Percentiles rank a stretch among this genome's conserved stretches.
Evolutionary conservation across 306 rosid species (phyloP).

Genomic region (Spatholobus suberectus): DNA sequence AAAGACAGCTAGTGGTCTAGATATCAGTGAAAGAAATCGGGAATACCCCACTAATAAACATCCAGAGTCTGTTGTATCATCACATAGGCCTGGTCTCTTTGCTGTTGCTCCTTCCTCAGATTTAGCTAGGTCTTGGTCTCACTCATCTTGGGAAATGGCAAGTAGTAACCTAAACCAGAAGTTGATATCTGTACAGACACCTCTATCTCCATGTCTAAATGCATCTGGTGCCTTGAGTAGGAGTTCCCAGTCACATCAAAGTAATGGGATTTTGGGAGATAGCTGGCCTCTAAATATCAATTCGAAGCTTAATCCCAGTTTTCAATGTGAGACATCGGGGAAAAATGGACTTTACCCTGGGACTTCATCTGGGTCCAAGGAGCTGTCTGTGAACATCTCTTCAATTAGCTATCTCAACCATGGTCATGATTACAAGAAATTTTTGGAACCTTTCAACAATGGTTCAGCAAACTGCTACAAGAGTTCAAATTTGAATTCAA

Average conservation of each 20-base stretch:
- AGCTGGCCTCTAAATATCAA: slow-evolving; percentile 62
- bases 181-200: slow-evolving; percentile 59
- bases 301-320: slow-evolving; percentile 57
- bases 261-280: slow-evolving; percentile 67
- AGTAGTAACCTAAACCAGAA: slow-evolving; percentile 64
- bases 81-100: slow-evolving; percentile 55
- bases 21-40: slow-evolving; percentile 54
- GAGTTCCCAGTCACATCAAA: slow-evolving; percentile 65
- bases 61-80: slow-evolving; percentile 51
- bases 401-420: slow-evolving; percentile 56
- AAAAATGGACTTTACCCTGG: slow-evolving; percentile 68
- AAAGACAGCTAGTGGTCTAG: slow-evolving; percentile 55
- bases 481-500: slow-evolving; percentile 62
- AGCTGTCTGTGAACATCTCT: slow-evolving; percentile 48
- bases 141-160: slow-evolving; percentile 68
- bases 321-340: slow-evolving; percentile 54
- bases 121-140: slow-evolving; percentile 64
- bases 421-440: slow-evolving; percentile 47
- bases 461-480: slow-evolving; percentile 46
- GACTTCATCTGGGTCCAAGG: slow-evolving; percentile 66
- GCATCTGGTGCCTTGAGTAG: slow-evolving; percentile 55
- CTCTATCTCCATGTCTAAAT: slow-evolving; percentile 57
- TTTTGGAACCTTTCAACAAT: slow-evolving; percentile 52
- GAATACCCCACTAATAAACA: slow-evolving; percentile 53
- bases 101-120: slow-evolving; percentile 58